Evolutionary conservation across 2,329 filamentous ascomycete species (phyloP).

Genomic region (Keithomyces neogunnii): DNA sequence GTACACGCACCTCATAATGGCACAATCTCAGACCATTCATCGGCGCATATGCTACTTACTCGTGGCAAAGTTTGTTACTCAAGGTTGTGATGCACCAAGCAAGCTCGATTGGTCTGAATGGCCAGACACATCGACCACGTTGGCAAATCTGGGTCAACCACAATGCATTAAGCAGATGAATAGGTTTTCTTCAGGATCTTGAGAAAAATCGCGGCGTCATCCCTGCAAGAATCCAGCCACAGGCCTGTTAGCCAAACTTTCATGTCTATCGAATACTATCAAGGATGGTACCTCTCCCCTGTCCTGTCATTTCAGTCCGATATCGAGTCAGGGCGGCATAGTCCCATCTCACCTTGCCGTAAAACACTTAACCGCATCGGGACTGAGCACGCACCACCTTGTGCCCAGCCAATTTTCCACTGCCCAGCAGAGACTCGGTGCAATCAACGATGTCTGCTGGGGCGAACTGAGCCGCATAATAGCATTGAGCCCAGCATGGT

Average conservation of each 20-base stretch:
- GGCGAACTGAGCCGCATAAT: too few relatives aligned
- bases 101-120: neutral
- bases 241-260: neutral
- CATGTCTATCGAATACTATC: neutral
- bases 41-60: neutral
- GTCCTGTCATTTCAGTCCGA: neutral
- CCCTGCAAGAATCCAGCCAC: constrained; percentile 10
- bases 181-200: neutral
- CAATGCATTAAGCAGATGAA: neutral
- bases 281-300: neutral
- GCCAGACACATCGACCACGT: neutral
- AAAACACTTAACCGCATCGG: neutral
- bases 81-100: neutral
- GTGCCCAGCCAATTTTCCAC: neutral
- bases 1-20: neutral
- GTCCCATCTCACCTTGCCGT: constrained; percentile 11
- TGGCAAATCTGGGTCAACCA: neutral
- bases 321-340: neutral
- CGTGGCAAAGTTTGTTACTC: neutral
- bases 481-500: too few relatives aligned
- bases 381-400: constrained; percentile 2
- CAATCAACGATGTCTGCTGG: neutral
- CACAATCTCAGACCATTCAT: neutral
- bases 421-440: neutral
- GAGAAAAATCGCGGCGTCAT: constrained; percentile 1